These are phyloP conservation scores for Massariosphaeria phaeospora DNA, from an alignment of 495 filamentous ascomycete genomes.

Conservation along the genomic window DNA sequence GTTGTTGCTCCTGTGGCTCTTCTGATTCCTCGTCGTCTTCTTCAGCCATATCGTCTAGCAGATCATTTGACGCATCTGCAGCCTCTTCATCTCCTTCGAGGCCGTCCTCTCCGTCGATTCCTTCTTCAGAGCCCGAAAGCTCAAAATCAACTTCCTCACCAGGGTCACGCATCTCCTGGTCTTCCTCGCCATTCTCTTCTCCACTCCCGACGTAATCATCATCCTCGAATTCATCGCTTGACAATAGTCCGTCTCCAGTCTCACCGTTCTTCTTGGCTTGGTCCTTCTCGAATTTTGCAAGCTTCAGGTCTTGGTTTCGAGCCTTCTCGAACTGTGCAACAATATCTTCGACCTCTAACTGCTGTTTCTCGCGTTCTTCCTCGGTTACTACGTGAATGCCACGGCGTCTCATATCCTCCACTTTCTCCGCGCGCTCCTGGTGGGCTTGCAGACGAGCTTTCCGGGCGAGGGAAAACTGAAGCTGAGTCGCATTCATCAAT, in stretches of 20 bases:
- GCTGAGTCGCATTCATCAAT: conserved; percentile 61
- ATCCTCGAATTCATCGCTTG: conserved; percentile 60
- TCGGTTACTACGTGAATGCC: conserved; percentile 79
- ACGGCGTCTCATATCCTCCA: conserved; percentile 69
- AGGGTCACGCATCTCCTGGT: conserved; percentile 43
- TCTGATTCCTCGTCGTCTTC: conserved; percentile 44
- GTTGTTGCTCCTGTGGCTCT: conserved; percentile 37
- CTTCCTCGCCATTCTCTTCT: conserved; percentile 48
- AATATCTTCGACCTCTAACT: conserved; percentile 78
- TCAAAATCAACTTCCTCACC: conserved; percentile 39
- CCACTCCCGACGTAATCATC: conserved; percentile 53
- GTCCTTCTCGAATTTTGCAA: conserved; percentile 70
- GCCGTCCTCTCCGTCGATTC: conserved; percentile 41
- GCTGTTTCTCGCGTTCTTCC: conserved; percentile 76
- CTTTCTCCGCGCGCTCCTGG: conserved; percentile 68
- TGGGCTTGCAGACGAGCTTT: conserved; percentile 76
- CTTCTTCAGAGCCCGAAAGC: conserved; percentile 36
- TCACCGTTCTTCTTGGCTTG: conserved; percentile 59
- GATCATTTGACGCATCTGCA: conserved; percentile 5
- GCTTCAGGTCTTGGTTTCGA: conserved; percentile 69
- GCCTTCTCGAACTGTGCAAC: conserved; percentile 80
- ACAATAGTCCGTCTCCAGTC: conserved; percentile 46
- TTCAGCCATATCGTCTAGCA: conserved; percentile 38
- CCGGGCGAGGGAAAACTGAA: conserved; percentile 61
- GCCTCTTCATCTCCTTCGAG: conserved; percentile 43